Percentiles rank a stretch among this genome's conserved stretches.
Conservation (phyloP, 1,284 basidiomycete genomes). For the Leccinum brunneo-olivaceum region DNA sequence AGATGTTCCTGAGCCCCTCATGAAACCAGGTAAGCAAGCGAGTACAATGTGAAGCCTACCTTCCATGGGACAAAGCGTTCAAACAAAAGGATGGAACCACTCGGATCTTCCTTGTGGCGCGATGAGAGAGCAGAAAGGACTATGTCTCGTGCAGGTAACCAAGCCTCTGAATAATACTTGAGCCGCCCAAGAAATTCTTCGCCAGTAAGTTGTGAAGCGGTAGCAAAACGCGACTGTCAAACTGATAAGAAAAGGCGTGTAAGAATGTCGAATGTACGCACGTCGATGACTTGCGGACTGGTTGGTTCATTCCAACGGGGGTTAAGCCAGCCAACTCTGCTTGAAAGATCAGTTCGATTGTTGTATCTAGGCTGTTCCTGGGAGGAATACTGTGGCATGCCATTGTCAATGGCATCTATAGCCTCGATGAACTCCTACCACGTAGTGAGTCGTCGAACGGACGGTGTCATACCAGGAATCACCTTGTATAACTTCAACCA, state of each 20-base stretch:
- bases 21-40: neutral
- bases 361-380: constrained; percentile 66
- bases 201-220: constrained; percentile 81
- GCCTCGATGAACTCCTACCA: constrained; percentile 85
- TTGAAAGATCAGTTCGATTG: constrained; percentile 74
- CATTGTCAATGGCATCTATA: constrained; percentile 95
- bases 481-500: constrained; percentile 90
- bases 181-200: constrained; percentile 81
- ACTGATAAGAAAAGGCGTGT: constrained; percentile 5
- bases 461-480: neutral
- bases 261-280: constrained; percentile 27
- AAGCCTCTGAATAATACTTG: constrained; percentile 80
- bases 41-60: constrained; percentile 31
- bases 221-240: constrained; percentile 62
- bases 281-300: constrained; percentile 63
- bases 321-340: constrained; percentile 77
- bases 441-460: constrained; percentile 5
- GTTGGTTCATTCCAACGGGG: constrained; percentile 84
- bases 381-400: constrained; percentile 71
- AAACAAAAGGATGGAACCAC: constrained; percentile 78
- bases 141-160: constrained; percentile 88
- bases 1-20: constrained; percentile 71
- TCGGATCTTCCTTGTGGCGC: constrained; percentile 61
- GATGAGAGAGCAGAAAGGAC: constrained; percentile 63
- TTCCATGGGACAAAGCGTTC: constrained; percentile 85